Percentiles rank a stretch among this genome's conserved stretches.
Evolutionary conservation across 192 early-diverging fungal genomes (phyloP).

Genomic region (Radiomyces spectabilis): DNA sequence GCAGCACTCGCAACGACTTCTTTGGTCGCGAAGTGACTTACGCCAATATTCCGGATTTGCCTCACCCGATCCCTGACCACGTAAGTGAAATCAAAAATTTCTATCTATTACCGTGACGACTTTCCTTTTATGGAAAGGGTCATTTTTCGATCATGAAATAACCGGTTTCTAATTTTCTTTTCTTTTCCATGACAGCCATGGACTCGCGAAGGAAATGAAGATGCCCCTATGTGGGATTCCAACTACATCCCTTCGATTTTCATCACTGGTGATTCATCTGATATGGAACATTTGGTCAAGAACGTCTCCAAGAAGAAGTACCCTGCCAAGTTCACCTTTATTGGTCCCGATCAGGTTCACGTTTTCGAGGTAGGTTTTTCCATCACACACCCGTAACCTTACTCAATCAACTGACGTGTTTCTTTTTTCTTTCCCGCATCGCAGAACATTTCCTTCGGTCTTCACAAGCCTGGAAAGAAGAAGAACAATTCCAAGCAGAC

Average conservation of each 20-base stretch:
- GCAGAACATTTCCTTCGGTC: conserved; percentile 33
- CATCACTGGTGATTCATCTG: conserved; percentile 15
- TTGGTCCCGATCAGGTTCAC: conserved; percentile 30
- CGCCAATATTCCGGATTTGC: conserved; percentile 30
- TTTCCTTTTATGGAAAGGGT: no score
- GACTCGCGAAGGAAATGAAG: no score
- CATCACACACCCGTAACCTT: no score
- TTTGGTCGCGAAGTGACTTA: conserved; percentile 31
- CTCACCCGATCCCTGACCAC: conserved; percentile 24
- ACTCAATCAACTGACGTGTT: not conserved
- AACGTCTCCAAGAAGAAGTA: conserved; percentile 4
- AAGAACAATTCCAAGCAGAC: conserved; percentile 45
- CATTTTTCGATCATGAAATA: no score
- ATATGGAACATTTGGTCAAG: conserved; percentile 21
- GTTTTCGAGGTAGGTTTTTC: conserved; percentile 15
- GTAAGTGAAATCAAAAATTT: no score
- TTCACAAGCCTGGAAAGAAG: conserved; percentile 38
- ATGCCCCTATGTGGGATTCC: conserved; percentile 23
- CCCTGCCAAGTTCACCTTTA: conserved; percentile 23
- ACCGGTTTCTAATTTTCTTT: no score
- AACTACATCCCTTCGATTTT: conserved; percentile 42
- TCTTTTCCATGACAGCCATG: no score
- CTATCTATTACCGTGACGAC: no score
- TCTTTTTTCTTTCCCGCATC: not conserved
- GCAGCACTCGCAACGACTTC: conserved; percentile 33